phyloP scores from a whole-genome alignment of 495 filamentous ascomycete species.

The Penicillium coffeae region DNA sequence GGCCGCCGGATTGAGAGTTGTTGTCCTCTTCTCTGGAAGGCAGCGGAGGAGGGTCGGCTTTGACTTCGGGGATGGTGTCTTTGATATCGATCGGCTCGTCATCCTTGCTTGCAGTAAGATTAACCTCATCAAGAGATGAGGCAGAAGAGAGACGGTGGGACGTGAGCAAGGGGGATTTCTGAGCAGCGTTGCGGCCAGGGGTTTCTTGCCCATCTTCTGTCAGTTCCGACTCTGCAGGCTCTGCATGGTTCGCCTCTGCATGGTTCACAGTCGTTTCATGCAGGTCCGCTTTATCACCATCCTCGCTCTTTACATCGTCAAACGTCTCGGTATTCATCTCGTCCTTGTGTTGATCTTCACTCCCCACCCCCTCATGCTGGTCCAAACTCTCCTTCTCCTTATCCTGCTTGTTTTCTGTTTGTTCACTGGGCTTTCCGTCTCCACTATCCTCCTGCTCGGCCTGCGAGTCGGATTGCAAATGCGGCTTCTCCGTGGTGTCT shows the following conservation, averaged over 20 bases:
- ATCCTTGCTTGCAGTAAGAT: constrained; percentile 54
- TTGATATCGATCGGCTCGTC: constrained; percentile 28
- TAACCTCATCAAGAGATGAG: constrained; percentile 65
- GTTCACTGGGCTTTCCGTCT: constrained; percentile 3
- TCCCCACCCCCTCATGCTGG: constrained; percentile 4
- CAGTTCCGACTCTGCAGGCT: constrained; percentile 7
- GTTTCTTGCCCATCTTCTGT: constrained; percentile 29
- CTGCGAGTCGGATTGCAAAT: constrained; percentile 28
- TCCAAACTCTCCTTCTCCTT: constrained; percentile 23
- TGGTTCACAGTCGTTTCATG: constrained; percentile 12
- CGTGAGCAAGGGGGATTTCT: constrained; percentile 54
- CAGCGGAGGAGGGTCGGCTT: constrained; percentile 48
- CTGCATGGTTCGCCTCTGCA: constrained; percentile 4
- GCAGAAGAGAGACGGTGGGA: constrained; percentile 61
- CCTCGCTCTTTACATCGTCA: constrained; percentile 13
- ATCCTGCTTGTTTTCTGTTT: constrained; percentile 17
- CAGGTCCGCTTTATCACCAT: constrained; percentile 3
- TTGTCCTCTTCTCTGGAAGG: constrained; percentile 45
- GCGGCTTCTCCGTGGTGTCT: constrained; percentile 33
- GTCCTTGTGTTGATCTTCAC: constrained; percentile 7
- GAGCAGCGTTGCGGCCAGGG: constrained; percentile 28
- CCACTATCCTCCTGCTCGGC: constrained; percentile 24
- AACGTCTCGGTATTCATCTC: constrained; percentile 7
- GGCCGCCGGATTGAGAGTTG: constrained; percentile 34
- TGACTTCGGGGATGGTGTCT: constrained; percentile 12